These are phyloP conservation scores for Pseudopithomyces chartarum DNA, from an alignment of 2,329 filamentous ascomycete genomes.

Conservation along the genomic window DNA sequence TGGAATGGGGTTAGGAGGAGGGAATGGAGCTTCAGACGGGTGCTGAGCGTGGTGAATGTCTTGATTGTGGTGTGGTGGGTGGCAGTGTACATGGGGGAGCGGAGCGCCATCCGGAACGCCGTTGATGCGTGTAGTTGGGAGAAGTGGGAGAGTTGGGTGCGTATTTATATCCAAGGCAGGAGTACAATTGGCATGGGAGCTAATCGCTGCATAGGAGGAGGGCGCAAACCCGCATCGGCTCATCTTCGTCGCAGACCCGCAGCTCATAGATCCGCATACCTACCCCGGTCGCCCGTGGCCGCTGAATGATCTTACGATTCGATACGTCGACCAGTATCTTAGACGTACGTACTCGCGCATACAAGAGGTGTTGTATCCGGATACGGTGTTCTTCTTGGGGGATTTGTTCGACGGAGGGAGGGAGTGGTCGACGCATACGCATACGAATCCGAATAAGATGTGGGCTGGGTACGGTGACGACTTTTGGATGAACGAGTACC, in stretches of 20 bases:
- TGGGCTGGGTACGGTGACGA: constrained; percentile 76
- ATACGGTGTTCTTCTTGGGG: constrained; percentile 88
- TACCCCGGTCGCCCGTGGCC: constrained; percentile 84
- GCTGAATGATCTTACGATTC: constrained; percentile 67
- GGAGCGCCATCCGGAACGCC: constrained; percentile 73
- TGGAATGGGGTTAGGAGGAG: constrained; percentile 16
- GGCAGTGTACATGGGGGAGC: constrained; percentile 83
- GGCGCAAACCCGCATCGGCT: constrained; percentile 81
- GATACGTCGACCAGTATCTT: constrained; percentile 89
- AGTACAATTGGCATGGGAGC: constrained; percentile 5
- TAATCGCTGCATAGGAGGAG: constrained; percentile 63
- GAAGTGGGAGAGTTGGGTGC: constrained; percentile 91
- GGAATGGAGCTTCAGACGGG: constrained; percentile 29
- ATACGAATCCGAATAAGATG: constrained; percentile 65
- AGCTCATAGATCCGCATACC: constrained; percentile 92
- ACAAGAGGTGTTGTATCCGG: constrained; percentile 76
- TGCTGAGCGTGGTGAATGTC: constrained; percentile 45
- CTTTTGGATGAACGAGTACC: constrained; percentile 88
- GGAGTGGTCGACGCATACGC: constrained; percentile 78
- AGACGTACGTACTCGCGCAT: constrained; percentile 80
- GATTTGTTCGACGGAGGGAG: constrained; percentile 95
- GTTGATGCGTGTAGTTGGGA: constrained; percentile 79
- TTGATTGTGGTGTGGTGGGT: constrained; percentile 76
- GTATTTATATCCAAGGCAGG: constrained; percentile 18
- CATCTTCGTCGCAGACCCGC: constrained; percentile 85